These are phyloP conservation scores for Rasamsonia emersonii DNA, from an alignment of 2,329 filamentous ascomycete genomes.

Conservation along the genomic window DNA sequence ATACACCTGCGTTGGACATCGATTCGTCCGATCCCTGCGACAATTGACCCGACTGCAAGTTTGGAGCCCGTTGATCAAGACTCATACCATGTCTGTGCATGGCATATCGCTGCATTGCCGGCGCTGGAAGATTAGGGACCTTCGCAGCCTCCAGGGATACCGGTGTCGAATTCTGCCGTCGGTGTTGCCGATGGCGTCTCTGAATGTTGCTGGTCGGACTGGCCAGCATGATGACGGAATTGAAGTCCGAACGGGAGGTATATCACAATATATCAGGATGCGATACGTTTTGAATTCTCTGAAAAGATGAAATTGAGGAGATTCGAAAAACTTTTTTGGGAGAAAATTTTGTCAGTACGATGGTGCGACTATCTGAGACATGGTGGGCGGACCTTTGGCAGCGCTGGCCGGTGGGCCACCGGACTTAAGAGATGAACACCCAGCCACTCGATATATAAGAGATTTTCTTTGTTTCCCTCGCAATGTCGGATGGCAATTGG, in stretches of 20 bases:
- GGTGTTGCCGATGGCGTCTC: conserved; percentile 65
- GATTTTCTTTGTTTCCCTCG: no score
- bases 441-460: no score
- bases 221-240: conserved; percentile 66
- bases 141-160: conserved; percentile 66
- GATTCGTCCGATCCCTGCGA: conserved; percentile 46
- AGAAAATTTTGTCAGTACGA: no score
- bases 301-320: no score
- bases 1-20: conserved; percentile 49
- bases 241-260: conserved; percentile 47
- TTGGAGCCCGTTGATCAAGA: conserved; percentile 61
- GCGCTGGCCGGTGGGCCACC: neutral
- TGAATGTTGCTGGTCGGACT: conserved; percentile 64
- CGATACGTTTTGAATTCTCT: no score
- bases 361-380: no score
- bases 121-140: conserved; percentile 56
- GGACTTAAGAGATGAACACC: neutral
- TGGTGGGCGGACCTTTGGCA: no score
- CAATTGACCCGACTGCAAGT: conserved; percentile 39
- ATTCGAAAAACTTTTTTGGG: no score
- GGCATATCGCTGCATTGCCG: conserved; percentile 43
- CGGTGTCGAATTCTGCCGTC: conserved; percentile 81
- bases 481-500: neutral
- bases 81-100: conserved; percentile 76
- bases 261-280: conserved; percentile 2